These are phyloP conservation scores for Penicillium sp. DNA, from an alignment of 2,329 filamentous ascomycete genomes.

Conservation along the genomic window DNA sequence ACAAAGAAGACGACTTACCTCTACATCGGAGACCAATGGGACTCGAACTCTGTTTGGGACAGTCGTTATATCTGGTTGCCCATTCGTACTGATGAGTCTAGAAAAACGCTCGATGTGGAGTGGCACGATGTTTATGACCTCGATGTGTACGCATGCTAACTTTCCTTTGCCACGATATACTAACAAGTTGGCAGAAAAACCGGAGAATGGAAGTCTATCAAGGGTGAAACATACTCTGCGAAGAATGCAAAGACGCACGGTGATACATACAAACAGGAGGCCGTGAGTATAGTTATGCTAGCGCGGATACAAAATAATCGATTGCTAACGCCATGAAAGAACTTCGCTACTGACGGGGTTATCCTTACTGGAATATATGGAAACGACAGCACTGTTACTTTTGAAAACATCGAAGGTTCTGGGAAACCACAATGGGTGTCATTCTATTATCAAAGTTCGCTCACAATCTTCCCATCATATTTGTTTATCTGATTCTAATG, in stretches of 20 bases:
- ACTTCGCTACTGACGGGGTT: conserved; percentile 49
- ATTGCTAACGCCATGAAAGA: conserved; percentile 19
- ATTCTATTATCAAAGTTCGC: conserved; percentile 55
- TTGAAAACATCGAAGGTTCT: conserved; percentile 49
- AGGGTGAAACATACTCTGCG: conserved; percentile 51
- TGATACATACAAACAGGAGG: conserved; percentile 56
- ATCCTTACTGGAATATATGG: conserved; percentile 56
- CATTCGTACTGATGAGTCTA: conserved; percentile 52
- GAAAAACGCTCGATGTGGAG: conserved; percentile 50
- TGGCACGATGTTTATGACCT: conserved; percentile 60
- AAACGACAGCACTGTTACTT: conserved; percentile 56
- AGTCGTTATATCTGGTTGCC: conserved; percentile 59
- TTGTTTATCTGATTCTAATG: background rate
- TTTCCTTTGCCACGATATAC: background rate
- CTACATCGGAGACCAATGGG: conserved; percentile 56
- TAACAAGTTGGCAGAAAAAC: conserved; percentile 36
- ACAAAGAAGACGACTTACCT: conserved; percentile 52
- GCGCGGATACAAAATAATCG: background rate
- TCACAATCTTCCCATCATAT: background rate
- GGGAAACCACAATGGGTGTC: conserved; percentile 58
- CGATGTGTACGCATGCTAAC: conserved; percentile 39
- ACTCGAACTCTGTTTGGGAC: conserved; percentile 58
- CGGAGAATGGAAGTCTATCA: conserved; percentile 48
- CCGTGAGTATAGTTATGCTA: conserved; percentile 23
- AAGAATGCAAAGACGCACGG: conserved; percentile 49